phyloP scores from a whole-genome alignment of 345 rosid genomes.

The Populus simonii region DNA sequence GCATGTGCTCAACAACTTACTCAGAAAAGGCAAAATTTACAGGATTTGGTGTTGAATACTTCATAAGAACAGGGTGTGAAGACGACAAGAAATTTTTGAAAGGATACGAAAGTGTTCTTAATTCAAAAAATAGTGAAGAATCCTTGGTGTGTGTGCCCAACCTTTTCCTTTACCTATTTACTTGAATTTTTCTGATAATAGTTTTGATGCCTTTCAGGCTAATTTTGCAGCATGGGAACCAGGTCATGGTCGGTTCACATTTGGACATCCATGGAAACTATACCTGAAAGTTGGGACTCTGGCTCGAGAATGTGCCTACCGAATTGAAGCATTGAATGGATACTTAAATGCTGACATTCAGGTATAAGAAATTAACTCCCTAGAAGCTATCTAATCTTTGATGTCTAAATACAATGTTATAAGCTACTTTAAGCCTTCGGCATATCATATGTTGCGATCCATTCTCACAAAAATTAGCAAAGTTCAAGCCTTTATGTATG shows the following conservation, averaged over 20 bases:
- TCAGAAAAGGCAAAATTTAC: conserved; percentile 5
- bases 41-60: conserved; percentile 63
- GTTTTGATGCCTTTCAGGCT: conserved; percentile 37
- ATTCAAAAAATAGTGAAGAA: conserved; percentile 62
- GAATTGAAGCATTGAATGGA: conserved; percentile 58
- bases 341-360: conserved; percentile 39
- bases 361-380: conserved; percentile 27
- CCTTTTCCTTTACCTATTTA: background rate
- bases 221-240: conserved; percentile 91
- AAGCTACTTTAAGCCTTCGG: background rate
- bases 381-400: background rate
- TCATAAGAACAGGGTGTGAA: conserved; percentile 22
- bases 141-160: conserved; percentile 50
- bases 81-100: conserved; percentile 32
- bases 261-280: conserved; percentile 76
- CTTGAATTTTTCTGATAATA: background rate
- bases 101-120: conserved; percentile 54
- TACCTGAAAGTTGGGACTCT: conserved; percentile 52
- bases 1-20: background rate
- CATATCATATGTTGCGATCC: background rate
- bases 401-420: background rate
- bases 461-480: background rate
- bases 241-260: conserved; percentile 61
- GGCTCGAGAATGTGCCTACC: conserved; percentile 56
- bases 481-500: background rate